phyloP scores from a whole-genome alignment of 1,284 basidiomycete genomes.

The Termitomyces sp. region DNA sequence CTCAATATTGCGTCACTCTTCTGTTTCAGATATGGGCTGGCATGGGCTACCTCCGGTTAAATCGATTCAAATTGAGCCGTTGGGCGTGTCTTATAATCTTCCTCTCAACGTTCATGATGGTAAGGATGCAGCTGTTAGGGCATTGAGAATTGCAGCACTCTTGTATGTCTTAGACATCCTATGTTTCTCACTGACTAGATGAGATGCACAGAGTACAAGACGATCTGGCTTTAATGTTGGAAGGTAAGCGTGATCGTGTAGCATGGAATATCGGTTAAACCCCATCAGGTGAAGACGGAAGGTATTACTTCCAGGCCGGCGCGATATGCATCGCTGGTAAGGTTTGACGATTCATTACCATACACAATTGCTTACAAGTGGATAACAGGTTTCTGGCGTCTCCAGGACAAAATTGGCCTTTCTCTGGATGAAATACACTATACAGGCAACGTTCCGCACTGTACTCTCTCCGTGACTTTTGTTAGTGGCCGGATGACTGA shows the following conservation, averaged over 20 bases:
- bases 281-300: constrained; percentile 49
- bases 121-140: constrained; percentile 43
- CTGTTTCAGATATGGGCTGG: constrained; percentile 40
- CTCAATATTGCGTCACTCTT: constrained; percentile 37
- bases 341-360: constrained; percentile 15
- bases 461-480: constrained; percentile 34
- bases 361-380: constrained; percentile 1
- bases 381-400: constrained; percentile 67
- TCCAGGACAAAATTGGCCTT: constrained; percentile 72
- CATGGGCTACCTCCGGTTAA: constrained; percentile 45
- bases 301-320: constrained; percentile 72
- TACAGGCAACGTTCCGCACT: constrained; percentile 64
- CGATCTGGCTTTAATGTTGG: constrained; percentile 73
- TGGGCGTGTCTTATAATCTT: constrained; percentile 48
- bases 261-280: not conserved
- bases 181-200: not conserved
- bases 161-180: constrained; percentile 35
- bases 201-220: constrained; percentile 45
- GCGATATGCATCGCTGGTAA: constrained; percentile 61
- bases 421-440: constrained; percentile 70
- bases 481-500: not conserved
- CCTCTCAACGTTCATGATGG: constrained; percentile 28
- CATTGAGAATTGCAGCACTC: constrained; percentile 53
- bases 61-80: constrained; percentile 48
- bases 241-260: constrained; percentile 38